Evolutionary conservation across 1,284 basidiomycete species (phyloP).

Genomic region (Melampsora occidentalis): DNA sequence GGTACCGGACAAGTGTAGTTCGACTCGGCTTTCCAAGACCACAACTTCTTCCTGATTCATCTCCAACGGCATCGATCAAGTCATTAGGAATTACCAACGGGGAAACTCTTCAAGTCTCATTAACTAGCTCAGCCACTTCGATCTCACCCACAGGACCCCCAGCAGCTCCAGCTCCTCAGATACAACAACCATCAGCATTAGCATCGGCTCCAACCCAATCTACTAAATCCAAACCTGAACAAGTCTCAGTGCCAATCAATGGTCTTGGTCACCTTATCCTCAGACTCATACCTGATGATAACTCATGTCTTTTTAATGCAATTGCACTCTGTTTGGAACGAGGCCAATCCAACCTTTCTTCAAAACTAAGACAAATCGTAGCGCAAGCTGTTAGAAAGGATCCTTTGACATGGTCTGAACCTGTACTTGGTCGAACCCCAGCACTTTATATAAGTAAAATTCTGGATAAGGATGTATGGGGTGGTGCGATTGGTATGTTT

Average conservation of each 20-base stretch:
- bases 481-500: conserved; percentile 70
- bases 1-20: not conserved
- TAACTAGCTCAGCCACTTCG: conserved; percentile 51
- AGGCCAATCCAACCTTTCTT: conserved; percentile 58
- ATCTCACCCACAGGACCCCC: conserved; percentile 42
- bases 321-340: conserved; percentile 80
- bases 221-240: conserved; percentile 55
- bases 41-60: conserved; percentile 66
- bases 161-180: conserved; percentile 28
- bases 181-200: conserved; percentile 42
- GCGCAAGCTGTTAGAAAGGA: conserved; percentile 50
- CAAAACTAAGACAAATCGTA: conserved; percentile 63
- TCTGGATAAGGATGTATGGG: conserved; percentile 75
- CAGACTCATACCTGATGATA: conserved; percentile 86
- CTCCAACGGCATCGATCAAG: conserved; percentile 68
- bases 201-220: conserved; percentile 50
- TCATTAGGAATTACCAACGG: conserved; percentile 72
- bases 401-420: conserved; percentile 42
- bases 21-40: conserved; percentile 55
- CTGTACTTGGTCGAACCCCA: conserved; percentile 62
- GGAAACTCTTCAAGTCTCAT: conserved; percentile 76
- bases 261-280: conserved; percentile 46
- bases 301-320: conserved; percentile 85
- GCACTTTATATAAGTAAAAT: conserved; percentile 77
- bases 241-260: conserved; percentile 63